Conservation (phyloP, 306 rosid genomes). For the Erythrophleum fordii region DNA sequence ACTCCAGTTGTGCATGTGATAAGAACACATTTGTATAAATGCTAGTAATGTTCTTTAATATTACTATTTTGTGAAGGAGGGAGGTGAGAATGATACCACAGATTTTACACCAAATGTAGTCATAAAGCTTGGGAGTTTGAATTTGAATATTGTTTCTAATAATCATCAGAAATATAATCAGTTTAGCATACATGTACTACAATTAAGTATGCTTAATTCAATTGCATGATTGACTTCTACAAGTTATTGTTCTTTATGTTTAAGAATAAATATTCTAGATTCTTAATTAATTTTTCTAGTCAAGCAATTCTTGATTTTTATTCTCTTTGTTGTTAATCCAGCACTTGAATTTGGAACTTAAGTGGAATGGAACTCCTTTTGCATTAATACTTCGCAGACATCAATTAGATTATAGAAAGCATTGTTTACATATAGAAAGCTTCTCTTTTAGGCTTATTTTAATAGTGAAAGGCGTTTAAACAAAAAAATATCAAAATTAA, state of each 20-base stretch:
- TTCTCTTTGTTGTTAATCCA: constrained; percentile 44
- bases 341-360: constrained; percentile 79
- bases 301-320: constrained; percentile 17
- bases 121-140: constrained; percentile 64
- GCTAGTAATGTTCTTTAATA: constrained; percentile 27
- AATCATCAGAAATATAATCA: constrained; percentile 64
- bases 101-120: constrained; percentile 62
- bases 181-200: constrained; percentile 68
- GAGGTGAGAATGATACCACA: constrained; percentile 55
- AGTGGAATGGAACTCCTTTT: constrained; percentile 88
- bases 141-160: constrained; percentile 59
- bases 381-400: constrained; percentile 93
- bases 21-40: constrained; percentile 21
- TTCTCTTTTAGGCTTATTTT: too few relatives aligned
- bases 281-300: constrained; percentile 19
- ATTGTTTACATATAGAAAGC: too few relatives aligned
- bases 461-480: too few relatives aligned
- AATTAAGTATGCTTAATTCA: constrained; percentile 21
- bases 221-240: constrained; percentile 26
- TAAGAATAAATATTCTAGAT: not conserved
- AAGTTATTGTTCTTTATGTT: constrained; percentile 16
- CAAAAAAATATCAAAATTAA: too few relatives aligned
- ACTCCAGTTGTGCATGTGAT: constrained; percentile 14
- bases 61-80: constrained; percentile 58
- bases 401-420: constrained; percentile 59